phyloP scores from a whole-genome alignment of 2,329 filamentous ascomycete genomes.

The Stylonectria norvegica region DNA sequence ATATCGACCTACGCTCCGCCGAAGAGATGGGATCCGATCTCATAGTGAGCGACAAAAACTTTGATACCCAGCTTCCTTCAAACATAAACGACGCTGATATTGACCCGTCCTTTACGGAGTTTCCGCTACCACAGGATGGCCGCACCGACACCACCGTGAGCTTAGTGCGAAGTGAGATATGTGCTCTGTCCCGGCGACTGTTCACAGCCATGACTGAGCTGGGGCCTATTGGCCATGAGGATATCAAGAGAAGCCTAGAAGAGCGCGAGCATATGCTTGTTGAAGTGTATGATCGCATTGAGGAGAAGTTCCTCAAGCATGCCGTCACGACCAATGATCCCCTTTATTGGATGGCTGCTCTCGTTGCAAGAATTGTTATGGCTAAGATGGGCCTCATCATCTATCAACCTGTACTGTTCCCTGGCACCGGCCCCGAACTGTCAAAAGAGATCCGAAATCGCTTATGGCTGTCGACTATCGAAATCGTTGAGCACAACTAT shows the following conservation, averaged over 20 bases:
- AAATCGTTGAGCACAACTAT: conserved; percentile 19
- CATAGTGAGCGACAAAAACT: conserved; percentile 42
- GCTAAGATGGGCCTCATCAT: conserved; percentile 18
- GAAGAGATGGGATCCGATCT: conserved; percentile 56
- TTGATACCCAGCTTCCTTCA: conserved; percentile 52
- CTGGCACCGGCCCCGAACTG: conserved; percentile 14
- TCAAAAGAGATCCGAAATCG: conserved; percentile 16
- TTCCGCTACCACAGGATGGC: conserved; percentile 14
- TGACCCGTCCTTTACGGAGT: conserved; percentile 26
- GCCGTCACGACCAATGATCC: conserved; percentile 15
- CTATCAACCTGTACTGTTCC: conserved; percentile 18
- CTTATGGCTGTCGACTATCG: conserved; percentile 19
- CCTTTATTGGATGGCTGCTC: conserved; percentile 18
- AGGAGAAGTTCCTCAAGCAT: conserved; percentile 18
- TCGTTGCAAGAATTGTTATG: conserved; percentile 17
- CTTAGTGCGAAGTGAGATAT: conserved; percentile 15
- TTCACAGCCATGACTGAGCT: conserved; percentile 15
- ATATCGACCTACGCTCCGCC: conserved; percentile 57
- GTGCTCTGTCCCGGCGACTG: conserved; percentile 13
- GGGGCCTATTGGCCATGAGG: conserved; percentile 11
- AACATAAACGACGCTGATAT: conserved; percentile 58
- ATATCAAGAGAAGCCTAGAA: conserved; percentile 17
- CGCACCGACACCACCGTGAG: conserved; percentile 17
- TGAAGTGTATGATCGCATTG: conserved; percentile 19
- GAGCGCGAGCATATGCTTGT: conserved; percentile 19